Percentiles rank a stretch among this genome's conserved stretches.
phyloP scores from a whole-genome alignment of 257 asterid species.

The Pogostemon cablin region DNA sequence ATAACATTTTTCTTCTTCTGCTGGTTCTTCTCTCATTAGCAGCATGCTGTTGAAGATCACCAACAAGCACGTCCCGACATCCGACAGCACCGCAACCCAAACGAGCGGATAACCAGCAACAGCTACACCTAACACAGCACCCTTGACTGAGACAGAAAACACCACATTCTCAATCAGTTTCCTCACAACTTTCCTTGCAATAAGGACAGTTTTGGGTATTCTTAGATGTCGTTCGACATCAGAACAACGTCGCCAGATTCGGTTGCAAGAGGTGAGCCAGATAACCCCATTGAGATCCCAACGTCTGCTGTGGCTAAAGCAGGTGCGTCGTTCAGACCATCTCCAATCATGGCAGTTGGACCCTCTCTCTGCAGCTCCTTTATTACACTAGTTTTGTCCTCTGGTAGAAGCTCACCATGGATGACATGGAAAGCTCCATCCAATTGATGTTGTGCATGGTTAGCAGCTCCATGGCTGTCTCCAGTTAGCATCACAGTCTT shows the following conservation, averaged over 20 bases:
- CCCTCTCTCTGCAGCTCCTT: slow-evolving; percentile 7
- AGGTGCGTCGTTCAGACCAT: slow-evolving; percentile 20
- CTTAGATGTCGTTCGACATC: slow-evolving; percentile 11
- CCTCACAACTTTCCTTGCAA: not conserved
- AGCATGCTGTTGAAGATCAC: slow-evolving; percentile 7
- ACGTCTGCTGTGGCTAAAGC: slow-evolving; percentile 10
- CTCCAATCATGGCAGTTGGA: slow-evolving; percentile 16
- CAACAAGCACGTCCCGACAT: not conserved
- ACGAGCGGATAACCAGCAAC: slow-evolving; percentile 3
- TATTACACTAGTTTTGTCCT: slow-evolving; percentile 5
- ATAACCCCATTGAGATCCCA: slow-evolving; percentile 12
- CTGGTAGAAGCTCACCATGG: slow-evolving; percentile 15
- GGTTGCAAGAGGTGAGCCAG: slow-evolving; percentile 11
- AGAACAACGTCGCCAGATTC: slow-evolving; percentile 16
- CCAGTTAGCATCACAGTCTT: slow-evolving; percentile 12
- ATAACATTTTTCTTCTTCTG: not conserved
- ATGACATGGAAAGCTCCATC: not conserved
- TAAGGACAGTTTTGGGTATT: not conserved
- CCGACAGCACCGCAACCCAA: slow-evolving; percentile 1
- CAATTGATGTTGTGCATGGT: slow-evolving; percentile 7
- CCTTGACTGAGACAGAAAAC: slow-evolving; percentile 3
- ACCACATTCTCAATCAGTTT: slow-evolving; percentile 11
- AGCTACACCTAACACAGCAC: not conserved
- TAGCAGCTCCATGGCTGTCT: slow-evolving; percentile 4
- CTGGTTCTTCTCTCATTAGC: not conserved